A percentile compares a stretch with the other conserved stretches of the same genome.
These are phyloP conservation scores for Boletus huronensis DNA, from an alignment of 768 basidiomycete species.

Conservation along the genomic window DNA sequence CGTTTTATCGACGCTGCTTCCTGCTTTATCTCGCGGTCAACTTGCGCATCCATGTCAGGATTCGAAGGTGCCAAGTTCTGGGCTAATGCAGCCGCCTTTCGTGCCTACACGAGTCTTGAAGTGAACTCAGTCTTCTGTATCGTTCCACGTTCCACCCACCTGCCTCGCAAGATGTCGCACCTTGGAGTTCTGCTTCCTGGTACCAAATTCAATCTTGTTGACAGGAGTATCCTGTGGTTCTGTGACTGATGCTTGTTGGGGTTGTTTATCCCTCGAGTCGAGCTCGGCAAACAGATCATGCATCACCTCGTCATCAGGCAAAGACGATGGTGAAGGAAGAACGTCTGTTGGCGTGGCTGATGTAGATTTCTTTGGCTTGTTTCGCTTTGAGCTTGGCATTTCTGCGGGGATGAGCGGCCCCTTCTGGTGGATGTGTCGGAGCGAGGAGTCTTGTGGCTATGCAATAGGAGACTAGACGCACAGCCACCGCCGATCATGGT, in stretches of 20 bases:
- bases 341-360: slow-evolving; percentile 23
- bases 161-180: slow-evolving; percentile 67
- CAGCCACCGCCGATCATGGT: slow-evolving; percentile 7
- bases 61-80: slow-evolving; percentile 51
- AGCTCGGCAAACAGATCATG: slow-evolving; percentile 76
- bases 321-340: slow-evolving; percentile 27
- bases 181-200: slow-evolving; percentile 55
- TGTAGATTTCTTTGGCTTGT: slow-evolving; percentile 49
- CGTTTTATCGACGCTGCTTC: slow-evolving; percentile 63
- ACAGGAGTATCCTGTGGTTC: slow-evolving; percentile 40
- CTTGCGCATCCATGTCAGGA: slow-evolving; percentile 53
- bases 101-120: slow-evolving; percentile 44
- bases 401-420: neutral
- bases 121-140: neutral
- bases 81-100: slow-evolving; percentile 65
- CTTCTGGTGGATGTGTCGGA: neutral
- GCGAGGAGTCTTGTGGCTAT: slow-evolving; percentile 14
- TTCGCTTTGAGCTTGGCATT: slow-evolving; percentile 44
- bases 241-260: slow-evolving; percentile 47
- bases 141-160: slow-evolving; percentile 39
- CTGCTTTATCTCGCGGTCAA: slow-evolving; percentile 62
- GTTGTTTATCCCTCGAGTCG: slow-evolving; percentile 54
- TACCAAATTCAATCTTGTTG: slow-evolving; percentile 18
- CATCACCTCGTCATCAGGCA: slow-evolving; percentile 55
- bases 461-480: neutral